Evolutionary conservation across 106 monocot genomes (phyloP).

Genomic region (Phalaenopsis aphrodite): DNA sequence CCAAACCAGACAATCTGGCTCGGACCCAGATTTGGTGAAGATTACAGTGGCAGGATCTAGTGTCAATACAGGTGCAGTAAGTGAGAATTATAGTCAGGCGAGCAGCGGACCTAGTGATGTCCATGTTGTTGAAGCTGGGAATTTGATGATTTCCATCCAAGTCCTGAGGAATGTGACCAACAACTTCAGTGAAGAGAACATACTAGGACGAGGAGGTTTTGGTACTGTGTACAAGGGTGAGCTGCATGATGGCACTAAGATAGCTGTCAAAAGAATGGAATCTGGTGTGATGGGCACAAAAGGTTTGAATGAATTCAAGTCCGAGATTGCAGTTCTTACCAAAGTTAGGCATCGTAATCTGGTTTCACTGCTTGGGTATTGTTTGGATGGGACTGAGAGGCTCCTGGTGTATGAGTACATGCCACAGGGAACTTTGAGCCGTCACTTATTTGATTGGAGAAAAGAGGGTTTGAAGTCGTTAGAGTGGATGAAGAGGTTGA

Average conservation of each 20-base stretch:
- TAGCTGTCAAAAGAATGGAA: constrained; percentile 54
- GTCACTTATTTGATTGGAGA: constrained; percentile 33
- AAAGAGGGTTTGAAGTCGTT: constrained; percentile 29
- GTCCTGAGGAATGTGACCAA: constrained; percentile 29
- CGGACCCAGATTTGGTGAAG: constrained; percentile 37
- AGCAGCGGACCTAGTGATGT: constrained; percentile 33
- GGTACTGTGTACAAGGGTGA: constrained; percentile 46
- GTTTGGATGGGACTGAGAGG: constrained; percentile 44
- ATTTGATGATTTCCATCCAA: constrained; percentile 42
- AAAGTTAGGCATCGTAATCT: constrained; percentile 45
- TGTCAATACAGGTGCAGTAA: constrained; percentile 14
- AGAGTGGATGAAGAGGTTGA: constrained; percentile 38
- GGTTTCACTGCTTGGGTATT: constrained; percentile 43
- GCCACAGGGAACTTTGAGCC: constrained; percentile 37
- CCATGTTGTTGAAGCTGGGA: constrained; percentile 34
- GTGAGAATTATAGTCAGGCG: constrained; percentile 23
- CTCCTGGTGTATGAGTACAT: constrained; percentile 45
- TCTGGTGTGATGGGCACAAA: constrained; percentile 35
- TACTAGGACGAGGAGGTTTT: constrained; percentile 42
- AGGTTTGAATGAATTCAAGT: constrained; percentile 36
- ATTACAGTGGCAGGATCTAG: constrained; percentile 32
- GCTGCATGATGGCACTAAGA: constrained; percentile 40
- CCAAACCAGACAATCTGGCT: constrained; percentile 31
- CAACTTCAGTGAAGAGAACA: constrained; percentile 38
- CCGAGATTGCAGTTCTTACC: constrained; percentile 41